A percentile compares a stretch with the other conserved stretches of the same genome.
These are phyloP conservation scores for Aspergillus transmontanensis DNA, from an alignment of 2,329 filamentous ascomycete genomes.

Conservation along the genomic window DNA sequence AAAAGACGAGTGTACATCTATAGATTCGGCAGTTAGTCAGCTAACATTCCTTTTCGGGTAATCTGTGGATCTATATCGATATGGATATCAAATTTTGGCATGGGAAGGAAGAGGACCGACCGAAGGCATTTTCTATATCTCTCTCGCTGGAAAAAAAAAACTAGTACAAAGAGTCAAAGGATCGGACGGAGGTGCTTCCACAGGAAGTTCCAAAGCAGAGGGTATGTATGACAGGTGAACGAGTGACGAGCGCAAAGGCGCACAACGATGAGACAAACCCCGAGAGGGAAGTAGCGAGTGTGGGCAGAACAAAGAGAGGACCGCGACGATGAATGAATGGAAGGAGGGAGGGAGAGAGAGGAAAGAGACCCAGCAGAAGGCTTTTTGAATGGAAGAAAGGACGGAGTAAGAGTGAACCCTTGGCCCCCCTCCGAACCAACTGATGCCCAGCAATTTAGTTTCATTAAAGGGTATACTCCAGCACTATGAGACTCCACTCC, in stretches of 20 bases:
- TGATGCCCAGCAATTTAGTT: conserved; percentile 4
- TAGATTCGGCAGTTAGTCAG: neutral
- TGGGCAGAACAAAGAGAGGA: conserved; percentile 14
- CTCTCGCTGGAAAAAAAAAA: neutral
- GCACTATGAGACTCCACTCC: neutral
- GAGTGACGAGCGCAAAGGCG: conserved; percentile 22
- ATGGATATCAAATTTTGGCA: neutral
- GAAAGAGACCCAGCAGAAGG: neutral
- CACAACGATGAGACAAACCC: neutral
- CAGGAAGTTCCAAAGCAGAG: conserved; percentile 17
- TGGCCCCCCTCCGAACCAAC: neutral
- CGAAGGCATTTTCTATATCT: conserved; percentile 23
- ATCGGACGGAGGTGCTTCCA: conserved; percentile 20
- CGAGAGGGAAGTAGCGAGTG: conserved; percentile 19
- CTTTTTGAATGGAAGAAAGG: neutral
- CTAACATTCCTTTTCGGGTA: neutral
- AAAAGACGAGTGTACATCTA: conserved; percentile 40
- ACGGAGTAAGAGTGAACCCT: neutral
- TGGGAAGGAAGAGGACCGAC: conserved; percentile 15
- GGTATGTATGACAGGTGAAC: conserved; percentile 10
- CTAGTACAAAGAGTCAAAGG: conserved; percentile 8
- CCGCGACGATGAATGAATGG: conserved; percentile 8
- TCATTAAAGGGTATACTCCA: conserved; percentile 5
- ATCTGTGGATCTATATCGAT: neutral
- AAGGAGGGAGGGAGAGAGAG: conserved; percentile 6